Conservation (phyloP, 768 basidiomycete genomes). For the Pulveroboletus frians region DNA sequence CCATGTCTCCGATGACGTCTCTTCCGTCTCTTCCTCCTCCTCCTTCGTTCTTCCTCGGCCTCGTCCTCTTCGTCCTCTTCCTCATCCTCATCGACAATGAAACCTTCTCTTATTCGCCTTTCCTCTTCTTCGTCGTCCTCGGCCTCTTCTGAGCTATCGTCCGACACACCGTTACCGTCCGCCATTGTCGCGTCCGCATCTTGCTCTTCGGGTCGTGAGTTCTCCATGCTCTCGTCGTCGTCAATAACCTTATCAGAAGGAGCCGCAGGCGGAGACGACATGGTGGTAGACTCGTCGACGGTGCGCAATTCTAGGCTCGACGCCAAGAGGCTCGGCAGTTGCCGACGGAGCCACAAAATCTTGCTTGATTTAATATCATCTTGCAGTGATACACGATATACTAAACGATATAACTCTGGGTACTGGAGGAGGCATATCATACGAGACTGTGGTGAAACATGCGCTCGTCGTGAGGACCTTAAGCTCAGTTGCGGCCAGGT, state of each 20-base stretch:
- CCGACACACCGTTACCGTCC: conserved; percentile 43
- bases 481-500: no score
- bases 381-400: no score
- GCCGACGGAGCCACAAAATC: conserved; percentile 27
- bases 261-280: conserved; percentile 51
- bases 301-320: neutral
- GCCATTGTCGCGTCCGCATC: conserved; percentile 52
- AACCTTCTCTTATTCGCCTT: conserved; percentile 74
- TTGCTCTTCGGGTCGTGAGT: conserved; percentile 44
- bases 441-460: no score
- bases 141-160: conserved; percentile 85
- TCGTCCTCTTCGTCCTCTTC: conserved; percentile 83
- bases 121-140: conserved; percentile 91
- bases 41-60: conserved; percentile 50
- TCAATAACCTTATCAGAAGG: conserved; percentile 30
- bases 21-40: conserved; percentile 63
- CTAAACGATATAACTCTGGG: no score
- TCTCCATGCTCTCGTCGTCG: conserved; percentile 61
- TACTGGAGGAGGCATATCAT: no score
- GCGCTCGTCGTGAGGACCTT: no score
- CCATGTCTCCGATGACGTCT: conserved; percentile 55
- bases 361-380: neutral
- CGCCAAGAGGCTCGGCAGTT: conserved; percentile 14
- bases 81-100: conserved; percentile 92
- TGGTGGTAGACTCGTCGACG: conserved; percentile 30